Base-by-base conservation (phyloP, 805 yeast genomes). In the Candida corydali region DNA sequence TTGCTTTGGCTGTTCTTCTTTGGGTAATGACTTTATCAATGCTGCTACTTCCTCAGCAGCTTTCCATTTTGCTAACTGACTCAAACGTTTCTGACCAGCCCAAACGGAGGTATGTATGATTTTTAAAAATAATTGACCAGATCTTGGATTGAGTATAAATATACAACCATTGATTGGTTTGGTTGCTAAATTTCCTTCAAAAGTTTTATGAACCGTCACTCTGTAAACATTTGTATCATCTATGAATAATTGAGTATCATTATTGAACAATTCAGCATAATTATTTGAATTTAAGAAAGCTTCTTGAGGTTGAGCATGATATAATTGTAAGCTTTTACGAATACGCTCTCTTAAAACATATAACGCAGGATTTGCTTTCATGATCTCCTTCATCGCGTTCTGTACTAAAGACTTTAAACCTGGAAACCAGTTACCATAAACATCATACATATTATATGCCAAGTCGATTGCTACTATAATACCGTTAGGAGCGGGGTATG, bases 11-110 rank as follows among this genome's bases (percentile, higher is more conserved):
- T 88, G 96, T 59, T 93, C 96, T 51, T 91, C 97, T 37, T 78
- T 72, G 1, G 97, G 97, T 37, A 93, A 63, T 0, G 97, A 86
- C 29, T 96, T 72, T 14, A 93, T 75, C 45, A 93, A 65, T 0
- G 95, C 95, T 11, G 96, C 91, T 16, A 87, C 95, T 59, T 91
- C 98, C 61, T 93, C 99, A 0, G 98, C 98, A 1, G 98, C 81
- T 57, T 91, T 93, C 98, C 98, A 93, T 55, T 93, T 93, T 1
- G 98, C 89, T 45, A 93, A 64, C 54, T 93, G 97, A 19, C 93
- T 82, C 42, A 91, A 70, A 50, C 97, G 82, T 52, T 87, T 89
- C 58, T 93, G 98, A 14, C 99, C 99, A 3, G 95, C 82, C 94
- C 96, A 93, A 2, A 87, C 95, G 5, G 95, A 84, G 0, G 95